Conservation (phyloP, 345 rosid genomes). For the Ricinus communis region DNA sequence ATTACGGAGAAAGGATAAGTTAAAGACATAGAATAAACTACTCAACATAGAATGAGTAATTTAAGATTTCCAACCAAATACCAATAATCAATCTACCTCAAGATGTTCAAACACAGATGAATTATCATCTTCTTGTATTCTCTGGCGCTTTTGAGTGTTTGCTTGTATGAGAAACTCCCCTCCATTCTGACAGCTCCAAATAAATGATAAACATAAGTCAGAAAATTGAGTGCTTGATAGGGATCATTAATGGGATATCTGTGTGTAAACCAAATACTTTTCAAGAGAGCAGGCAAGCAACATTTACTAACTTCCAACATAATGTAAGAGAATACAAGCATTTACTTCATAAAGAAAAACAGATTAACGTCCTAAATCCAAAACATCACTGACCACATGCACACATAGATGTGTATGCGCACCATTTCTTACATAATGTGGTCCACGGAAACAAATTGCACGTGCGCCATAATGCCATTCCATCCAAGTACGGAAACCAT, state of each 20-base stretch:
- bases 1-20: background rate
- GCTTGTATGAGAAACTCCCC: constrained; percentile 93
- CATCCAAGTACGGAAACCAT: background rate
- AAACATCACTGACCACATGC: background rate
- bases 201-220: constrained; percentile 14
- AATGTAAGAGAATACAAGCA: background rate
- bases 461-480: background rate
- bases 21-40: background rate
- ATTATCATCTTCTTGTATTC: constrained; percentile 56
- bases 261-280: background rate
- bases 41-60: constrained; percentile 7
- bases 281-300: background rate
- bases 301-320: background rate
- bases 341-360: background rate
- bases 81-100: constrained; percentile 49
- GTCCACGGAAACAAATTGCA: background rate
- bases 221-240: background rate
- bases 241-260: background rate
- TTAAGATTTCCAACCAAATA: constrained; percentile 6
- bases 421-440: background rate
- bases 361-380: constrained; percentile 3
- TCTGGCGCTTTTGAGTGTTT: constrained; percentile 80
- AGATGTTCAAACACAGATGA: constrained; percentile 46
- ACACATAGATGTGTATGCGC: background rate
- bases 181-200: constrained; percentile 50